Evolutionary conservation across 75 land plant species (phyloP), one percentile per base, ranked within the genome.

Genomic region (Cupressus sempervirens): DNA sequence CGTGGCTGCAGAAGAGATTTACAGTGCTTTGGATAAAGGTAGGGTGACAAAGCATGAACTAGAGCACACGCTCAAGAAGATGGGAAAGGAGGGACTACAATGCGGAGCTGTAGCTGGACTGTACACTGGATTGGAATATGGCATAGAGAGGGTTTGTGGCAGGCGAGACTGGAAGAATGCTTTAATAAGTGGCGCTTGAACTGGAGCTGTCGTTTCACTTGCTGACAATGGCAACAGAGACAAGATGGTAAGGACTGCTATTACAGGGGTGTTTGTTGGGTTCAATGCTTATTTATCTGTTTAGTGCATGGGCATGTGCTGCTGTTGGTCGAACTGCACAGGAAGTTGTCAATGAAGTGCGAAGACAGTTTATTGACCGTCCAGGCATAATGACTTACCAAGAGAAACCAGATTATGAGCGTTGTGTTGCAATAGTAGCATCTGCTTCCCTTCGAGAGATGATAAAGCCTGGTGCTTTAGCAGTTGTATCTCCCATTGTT

Each of bases 301-400:
- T 98, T 87, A 98, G 99, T 94, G 99, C 99, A 72, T 98, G 99
- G 99, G 97, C 99, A 23, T 98, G 99, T 89, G 83, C 99, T 87
- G 99, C 99, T 62, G 99, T 98, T 72, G 99, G 99, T 74, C 92
- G 96, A 88, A 98, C 99, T 76, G 99, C 99, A 84, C 99, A 98
- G 82, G 99, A 98, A 89, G 99, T 98, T 86, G 99, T 98, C 14
- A 98, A 95, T 87, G 99, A 98, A 94, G 99, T 98, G 41, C 92
- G 99, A 58, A 93, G 99, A 54, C 99, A 98, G 82, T 98, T 98
- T 84, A 92, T 92, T 74, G 99, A 98, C 84, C 94, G 97, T 50
- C 99, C 99, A 32, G 99, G 99, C 45, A 98, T 98, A 81, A 98
- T 98, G 99, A 96, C 97, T 1, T 98, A 94, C 82, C 92, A 89